Conservation (phyloP, 495 filamentous ascomycete species). For the Penicillium salamii region DNA sequence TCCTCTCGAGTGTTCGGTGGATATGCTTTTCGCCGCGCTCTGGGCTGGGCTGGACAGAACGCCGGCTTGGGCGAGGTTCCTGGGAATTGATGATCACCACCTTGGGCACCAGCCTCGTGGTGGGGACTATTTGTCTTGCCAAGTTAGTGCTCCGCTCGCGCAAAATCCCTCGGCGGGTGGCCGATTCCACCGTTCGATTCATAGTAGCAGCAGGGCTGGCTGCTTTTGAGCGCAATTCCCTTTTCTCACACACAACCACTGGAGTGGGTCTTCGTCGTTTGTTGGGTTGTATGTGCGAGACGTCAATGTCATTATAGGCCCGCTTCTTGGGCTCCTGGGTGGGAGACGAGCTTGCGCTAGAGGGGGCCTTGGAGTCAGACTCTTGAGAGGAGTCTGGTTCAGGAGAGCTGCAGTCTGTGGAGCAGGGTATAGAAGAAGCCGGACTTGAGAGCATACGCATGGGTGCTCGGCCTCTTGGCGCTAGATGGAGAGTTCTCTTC, state of each 20-base stretch:
- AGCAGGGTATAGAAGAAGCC: constrained; percentile 14
- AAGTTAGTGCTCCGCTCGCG: constrained; percentile 17
- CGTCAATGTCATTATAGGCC: constrained; percentile 7
- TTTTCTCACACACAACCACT: constrained; percentile 9
- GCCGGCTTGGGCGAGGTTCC: neutral
- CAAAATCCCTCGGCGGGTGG: constrained; percentile 12
- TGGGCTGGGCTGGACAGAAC: neutral
- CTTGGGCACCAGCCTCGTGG: constrained; percentile 9
- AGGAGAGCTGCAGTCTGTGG: constrained; percentile 26
- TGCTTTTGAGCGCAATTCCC: neutral
- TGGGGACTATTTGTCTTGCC: neutral
- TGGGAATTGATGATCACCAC: constrained; percentile 36
- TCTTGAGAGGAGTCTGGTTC: constrained; percentile 15
- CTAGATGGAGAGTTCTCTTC: constrained; percentile 16
- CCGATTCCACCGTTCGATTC: constrained; percentile 9
- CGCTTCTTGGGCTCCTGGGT: constrained; percentile 24
- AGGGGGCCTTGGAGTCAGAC: too few relatives aligned
- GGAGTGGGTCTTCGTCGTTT: constrained; percentile 28
- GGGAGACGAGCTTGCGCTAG: constrained; percentile 29
- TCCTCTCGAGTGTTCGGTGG: constrained; percentile 19
- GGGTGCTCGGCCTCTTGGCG: constrained; percentile 6
- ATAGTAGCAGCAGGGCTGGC: neutral
- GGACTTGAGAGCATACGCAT: constrained; percentile 7
- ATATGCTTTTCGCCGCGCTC: constrained; percentile 15
- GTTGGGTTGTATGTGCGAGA: constrained; percentile 14